Evolutionary conservation across 129 eudicot species (phyloP).

Genomic region (Helianthus annuus): HanXRQr2.0-SUNRISE NC_035448.2:157656497-157656996

Average conservation of each 20-base stretch:
- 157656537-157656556: not conserved
- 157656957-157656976: not conserved
- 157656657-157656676: not conserved
- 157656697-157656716: not conserved
- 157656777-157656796: not conserved
- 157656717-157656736: not conserved
- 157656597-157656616: not conserved
- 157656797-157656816: not conserved
- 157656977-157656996: not conserved
- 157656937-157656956: not conserved
- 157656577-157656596: not conserved
- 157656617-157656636: constrained; percentile 1
- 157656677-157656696: not conserved
- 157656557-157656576: not conserved
- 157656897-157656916: not conserved
- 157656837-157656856: not conserved
- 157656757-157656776: not conserved
- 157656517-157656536: not conserved
- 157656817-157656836: not conserved
- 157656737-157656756: not conserved
- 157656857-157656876: not conserved
- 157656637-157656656: not conserved
- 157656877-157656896: not conserved
- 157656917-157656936: not conserved
- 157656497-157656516: not conserved